phyloP scores from a whole-genome alignment of 2,329 filamentous ascomycete species.

The Pyrenophora teres region DNA sequence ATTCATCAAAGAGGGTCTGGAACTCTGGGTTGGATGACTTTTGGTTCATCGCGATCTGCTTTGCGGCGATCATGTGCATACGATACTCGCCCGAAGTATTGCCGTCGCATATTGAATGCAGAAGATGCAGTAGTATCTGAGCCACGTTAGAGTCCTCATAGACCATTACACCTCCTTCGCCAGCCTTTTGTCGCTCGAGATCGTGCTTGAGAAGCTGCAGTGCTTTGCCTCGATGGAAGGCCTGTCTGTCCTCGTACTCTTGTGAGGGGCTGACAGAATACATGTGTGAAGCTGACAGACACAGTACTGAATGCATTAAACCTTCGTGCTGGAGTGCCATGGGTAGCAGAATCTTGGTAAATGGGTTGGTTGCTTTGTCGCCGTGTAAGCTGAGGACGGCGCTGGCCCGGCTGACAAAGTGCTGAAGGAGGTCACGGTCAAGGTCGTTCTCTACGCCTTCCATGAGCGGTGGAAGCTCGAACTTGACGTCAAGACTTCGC shows the following conservation, averaged over 20 bases:
- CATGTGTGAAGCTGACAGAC: conserved; percentile 77
- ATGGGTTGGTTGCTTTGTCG: conserved; percentile 75
- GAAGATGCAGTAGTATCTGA: conserved; percentile 62
- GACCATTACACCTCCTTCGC: conserved; percentile 43
- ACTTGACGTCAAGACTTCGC: conserved; percentile 45
- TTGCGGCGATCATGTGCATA: conserved; percentile 77
- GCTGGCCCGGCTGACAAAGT: conserved; percentile 81
- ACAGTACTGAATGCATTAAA: conserved; percentile 88
- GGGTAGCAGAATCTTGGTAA: conserved; percentile 80
- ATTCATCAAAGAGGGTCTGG: conserved; percentile 71
- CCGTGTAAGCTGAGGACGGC: conserved; percentile 81
- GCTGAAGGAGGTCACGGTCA: conserved; percentile 79
- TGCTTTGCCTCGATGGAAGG: conserved; percentile 42
- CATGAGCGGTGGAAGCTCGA: conserved; percentile 66
- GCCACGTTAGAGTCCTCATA: conserved; percentile 64
- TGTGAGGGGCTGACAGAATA: conserved; percentile 57
- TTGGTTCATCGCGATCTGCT: conserved; percentile 66
- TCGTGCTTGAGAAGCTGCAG: conserved; percentile 58
- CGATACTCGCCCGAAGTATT: conserved; percentile 72
- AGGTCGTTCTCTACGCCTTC: conserved; percentile 79
- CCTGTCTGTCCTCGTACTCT: conserved; percentile 58
- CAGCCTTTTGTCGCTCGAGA: conserved; percentile 45
- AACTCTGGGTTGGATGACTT: conserved; percentile 70
- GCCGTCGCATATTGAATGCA: conserved; percentile 66
- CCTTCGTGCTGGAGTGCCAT: conserved; percentile 80